Conservation (phyloP, 345 rosid genomes). For the Salix dunnii region DNA sequence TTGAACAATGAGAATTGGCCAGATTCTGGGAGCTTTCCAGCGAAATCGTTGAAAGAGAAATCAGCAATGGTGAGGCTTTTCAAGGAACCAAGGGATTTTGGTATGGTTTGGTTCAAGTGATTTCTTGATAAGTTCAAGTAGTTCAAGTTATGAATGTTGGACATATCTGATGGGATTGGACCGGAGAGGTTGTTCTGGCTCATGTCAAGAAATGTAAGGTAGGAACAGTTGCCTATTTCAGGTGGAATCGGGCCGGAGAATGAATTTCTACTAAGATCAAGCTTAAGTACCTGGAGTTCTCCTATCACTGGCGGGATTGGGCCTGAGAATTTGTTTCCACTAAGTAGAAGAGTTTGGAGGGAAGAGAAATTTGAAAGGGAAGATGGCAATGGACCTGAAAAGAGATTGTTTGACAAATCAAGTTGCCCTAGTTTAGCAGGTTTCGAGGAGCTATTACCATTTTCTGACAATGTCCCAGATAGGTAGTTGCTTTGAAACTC, state of each 20-base stretch:
- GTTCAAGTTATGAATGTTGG: conserved; percentile 52
- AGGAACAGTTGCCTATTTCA: conserved; percentile 45
- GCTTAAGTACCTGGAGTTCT: conserved; percentile 23
- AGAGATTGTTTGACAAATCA: conserved; percentile 67
- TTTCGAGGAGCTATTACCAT: conserved; percentile 24
- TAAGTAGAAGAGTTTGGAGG: conserved; percentile 66
- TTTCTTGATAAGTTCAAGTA: conserved; percentile 87
- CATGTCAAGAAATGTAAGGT: conserved; percentile 43
- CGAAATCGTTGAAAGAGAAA: conserved; percentile 80
- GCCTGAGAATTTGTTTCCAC: conserved; percentile 62
- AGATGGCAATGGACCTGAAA: conserved; percentile 63
- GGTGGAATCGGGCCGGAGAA: conserved; percentile 48
- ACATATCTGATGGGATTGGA: conserved; percentile 54
- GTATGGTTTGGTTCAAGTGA: conserved; percentile 54
- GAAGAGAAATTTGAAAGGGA: conserved; percentile 59
- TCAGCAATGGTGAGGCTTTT: conserved; percentile 78
- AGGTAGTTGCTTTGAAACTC: conserved; percentile 79
- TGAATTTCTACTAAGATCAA: conserved; percentile 27
- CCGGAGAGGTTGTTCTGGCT: conserved; percentile 78
- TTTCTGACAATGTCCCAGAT: conserved; percentile 34
- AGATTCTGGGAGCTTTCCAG: conserved; percentile 69
- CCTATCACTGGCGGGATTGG: conserved; percentile 26
- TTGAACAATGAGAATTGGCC: conserved; percentile 79
- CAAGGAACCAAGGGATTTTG: conserved; percentile 60
- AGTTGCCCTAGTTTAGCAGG: conserved; percentile 47